phyloP scores from a whole-genome alignment of 495 filamentous ascomycete species.

The Apiosordaria backusii region DNA sequence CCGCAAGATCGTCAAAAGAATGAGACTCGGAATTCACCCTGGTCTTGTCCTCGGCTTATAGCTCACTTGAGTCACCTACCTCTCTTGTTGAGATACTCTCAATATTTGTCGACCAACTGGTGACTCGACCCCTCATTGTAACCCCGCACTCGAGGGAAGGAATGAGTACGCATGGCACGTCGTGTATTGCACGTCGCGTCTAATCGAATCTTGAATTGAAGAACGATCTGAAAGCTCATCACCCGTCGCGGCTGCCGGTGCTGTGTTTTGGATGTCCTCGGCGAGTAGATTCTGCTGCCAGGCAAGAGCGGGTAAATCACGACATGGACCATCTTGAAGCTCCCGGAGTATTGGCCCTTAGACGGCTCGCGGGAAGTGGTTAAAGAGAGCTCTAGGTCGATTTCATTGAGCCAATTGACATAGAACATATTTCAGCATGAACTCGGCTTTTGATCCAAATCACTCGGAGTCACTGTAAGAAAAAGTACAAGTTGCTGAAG shows the following conservation, averaged over 20 bases:
- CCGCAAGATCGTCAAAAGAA: background rate
- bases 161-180: background rate
- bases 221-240: background rate
- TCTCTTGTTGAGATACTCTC: background rate
- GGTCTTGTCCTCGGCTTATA: background rate
- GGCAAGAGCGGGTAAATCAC: conserved; percentile 5
- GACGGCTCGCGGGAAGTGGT: background rate
- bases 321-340: background rate
- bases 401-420: too few species aligned
- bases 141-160: background rate
- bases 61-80: background rate
- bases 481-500: background rate
- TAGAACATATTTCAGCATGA: too few species aligned
- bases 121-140: background rate
- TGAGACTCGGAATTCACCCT: background rate
- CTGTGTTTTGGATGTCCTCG: conserved; percentile 15
- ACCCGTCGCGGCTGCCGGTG: conserved; percentile 11
- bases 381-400: background rate
- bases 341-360: background rate
- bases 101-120: background rate
- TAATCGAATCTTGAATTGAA: background rate
- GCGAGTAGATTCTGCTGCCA: background rate
- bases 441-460: background rate
- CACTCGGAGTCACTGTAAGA: background rate
- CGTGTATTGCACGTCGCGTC: background rate